These are phyloP conservation scores for Penicillium soppii DNA, from an alignment of 495 filamentous ascomycete genomes.

Conservation along the genomic window DNA sequence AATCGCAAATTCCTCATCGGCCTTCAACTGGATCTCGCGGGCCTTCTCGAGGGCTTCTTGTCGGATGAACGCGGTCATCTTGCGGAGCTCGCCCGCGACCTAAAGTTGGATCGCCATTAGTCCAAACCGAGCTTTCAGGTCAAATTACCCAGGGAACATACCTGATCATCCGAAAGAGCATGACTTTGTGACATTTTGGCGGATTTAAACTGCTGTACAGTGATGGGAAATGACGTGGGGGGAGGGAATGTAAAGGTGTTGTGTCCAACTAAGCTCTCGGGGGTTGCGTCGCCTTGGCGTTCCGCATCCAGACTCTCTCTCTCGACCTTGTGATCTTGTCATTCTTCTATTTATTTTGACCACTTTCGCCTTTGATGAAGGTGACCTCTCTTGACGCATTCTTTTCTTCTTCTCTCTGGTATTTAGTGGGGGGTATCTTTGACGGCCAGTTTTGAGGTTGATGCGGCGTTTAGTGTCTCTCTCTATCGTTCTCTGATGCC, in stretches of 20 bases:
- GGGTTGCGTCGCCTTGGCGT: conserved; percentile 24
- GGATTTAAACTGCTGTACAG: conserved; percentile 20
- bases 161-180: conserved; percentile 97
- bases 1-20: conserved; percentile 96
- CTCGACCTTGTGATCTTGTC: conserved; percentile 12
- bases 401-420: not conserved
- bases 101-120: conserved; percentile 36
- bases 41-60: conserved; percentile 98
- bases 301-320: conserved; percentile 24
- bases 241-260: conserved; percentile 15
- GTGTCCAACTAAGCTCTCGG: conserved; percentile 27
- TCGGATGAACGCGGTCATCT: conserved; percentile 99
- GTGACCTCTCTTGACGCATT: not conserved
- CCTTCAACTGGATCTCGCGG: conserved; percentile 93
- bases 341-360: no score
- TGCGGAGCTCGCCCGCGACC: conserved; percentile 94
- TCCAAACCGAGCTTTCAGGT: conserved; percentile 1
- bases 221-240: conserved; percentile 25
- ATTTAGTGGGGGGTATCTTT: no score
- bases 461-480: no score
- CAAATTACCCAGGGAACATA: conserved; percentile 32
- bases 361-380: conserved; percentile 1
- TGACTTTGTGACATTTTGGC: conserved; percentile 84
- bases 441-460: no score
- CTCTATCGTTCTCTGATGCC: not conserved